Evolutionary conservation across 2,329 filamentous ascomycete species (phyloP).

Genomic region (Pseudocercospora eumusae): DNA sequence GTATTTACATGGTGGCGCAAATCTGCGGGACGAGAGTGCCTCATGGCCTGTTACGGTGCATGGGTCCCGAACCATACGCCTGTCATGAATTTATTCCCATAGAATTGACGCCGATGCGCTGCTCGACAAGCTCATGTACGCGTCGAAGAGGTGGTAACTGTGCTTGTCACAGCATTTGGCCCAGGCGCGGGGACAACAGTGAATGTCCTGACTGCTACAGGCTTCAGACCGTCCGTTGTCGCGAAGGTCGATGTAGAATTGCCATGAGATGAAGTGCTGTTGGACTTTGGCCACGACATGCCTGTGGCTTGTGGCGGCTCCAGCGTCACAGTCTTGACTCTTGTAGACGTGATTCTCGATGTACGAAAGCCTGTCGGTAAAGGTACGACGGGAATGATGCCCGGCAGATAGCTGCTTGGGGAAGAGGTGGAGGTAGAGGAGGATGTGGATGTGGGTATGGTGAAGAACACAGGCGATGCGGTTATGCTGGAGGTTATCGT

Average conservation of each 20-base stretch:
- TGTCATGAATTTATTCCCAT: background rate
- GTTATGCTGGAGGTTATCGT: background rate
- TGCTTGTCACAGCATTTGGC: background rate
- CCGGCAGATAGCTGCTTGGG: background rate
- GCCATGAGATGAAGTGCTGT: background rate
- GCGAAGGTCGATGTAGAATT: background rate
- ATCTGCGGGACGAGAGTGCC: background rate
- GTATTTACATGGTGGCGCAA: background rate
- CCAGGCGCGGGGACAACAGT: background rate
- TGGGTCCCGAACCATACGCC: background rate
- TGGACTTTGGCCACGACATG: background rate
- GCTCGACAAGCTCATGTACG: background rate
- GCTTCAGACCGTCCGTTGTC: background rate
- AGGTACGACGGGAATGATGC: background rate
- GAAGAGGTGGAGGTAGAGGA: background rate
- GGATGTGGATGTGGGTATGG: background rate
- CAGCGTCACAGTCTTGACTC: conserved; percentile 13
- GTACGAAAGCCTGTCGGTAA: conserved; percentile 11
- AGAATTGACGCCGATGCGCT: background rate
- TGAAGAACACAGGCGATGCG: background rate
- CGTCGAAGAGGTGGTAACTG: background rate
- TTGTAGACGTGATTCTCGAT: conserved; percentile 14
- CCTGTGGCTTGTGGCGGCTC: conserved; percentile 1
- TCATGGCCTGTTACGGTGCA: background rate
- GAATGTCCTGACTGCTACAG: background rate